Evolutionary conservation across 306 rosid species (phyloP), one percentile per base, ranked within the genome.

Genomic region (Astragalus glycyphyllos): DNA sequence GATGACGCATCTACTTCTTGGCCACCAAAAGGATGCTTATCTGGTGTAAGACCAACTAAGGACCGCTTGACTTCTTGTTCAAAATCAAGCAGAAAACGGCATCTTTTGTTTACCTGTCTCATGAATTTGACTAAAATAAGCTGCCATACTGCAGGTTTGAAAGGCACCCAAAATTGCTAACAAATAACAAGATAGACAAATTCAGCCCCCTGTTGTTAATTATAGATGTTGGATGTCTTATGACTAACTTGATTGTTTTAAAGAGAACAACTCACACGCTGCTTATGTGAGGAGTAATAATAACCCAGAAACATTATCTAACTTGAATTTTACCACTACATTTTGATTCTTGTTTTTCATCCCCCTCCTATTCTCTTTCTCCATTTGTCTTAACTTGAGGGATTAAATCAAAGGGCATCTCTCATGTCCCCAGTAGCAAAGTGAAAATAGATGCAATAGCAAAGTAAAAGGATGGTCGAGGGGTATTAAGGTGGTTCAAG

Each of bases 31-130:
- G 96, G 98, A 71, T 90, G 98, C 66, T 83, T 81, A 57, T 80
- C 81, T 60, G 78, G 85, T 53, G 81, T 75, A 58, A 83, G 50
- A 80, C 74, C 80, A 32, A 61, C 91, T 73, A 89, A 83, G 73
- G 72, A 66, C 44, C 46, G 61, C 81, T 76, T 82, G 34, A 89
- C 85, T 87, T 86, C 79, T 84, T 78, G 73, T 64, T 89, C 96
- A 80, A 90, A 94, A 70, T 91, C 88, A 79, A 94, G 97, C 82
- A 94, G 98, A 82, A 90, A 94, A 42, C 91, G 85, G 73, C 97
- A 94, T 78, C 97, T 87, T 84, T 90, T 94, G 85, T 94, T 94
- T 41, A 94, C 97, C 98, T 94, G 83, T 41, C 76, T 68, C 74
- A 65, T 31, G 67, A 58, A 81, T 51, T 74, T 62, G 58, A 77